Percentiles rank a stretch among this genome's conserved stretches.
Conservation (phyloP, 768 basidiomycete genomes). For the Russula emetica region DNA sequence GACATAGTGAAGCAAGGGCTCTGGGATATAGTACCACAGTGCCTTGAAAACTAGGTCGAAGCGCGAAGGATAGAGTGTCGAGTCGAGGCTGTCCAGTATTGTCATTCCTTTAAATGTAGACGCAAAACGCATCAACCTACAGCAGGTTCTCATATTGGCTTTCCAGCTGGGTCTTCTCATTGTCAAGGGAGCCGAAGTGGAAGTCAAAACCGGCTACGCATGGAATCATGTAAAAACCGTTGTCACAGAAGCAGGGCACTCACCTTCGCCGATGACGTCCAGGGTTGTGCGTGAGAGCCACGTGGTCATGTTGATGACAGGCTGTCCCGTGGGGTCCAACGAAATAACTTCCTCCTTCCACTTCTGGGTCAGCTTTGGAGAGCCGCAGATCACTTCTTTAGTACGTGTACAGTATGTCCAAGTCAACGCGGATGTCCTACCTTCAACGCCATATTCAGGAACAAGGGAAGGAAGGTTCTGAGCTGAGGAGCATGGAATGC, state of each 20-base stretch:
- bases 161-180: constrained; percentile 10
- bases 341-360: constrained; percentile 31
- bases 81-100: constrained; percentile 19
- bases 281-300: constrained; percentile 32
- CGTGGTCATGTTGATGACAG: constrained; percentile 27
- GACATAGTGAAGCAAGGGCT: constrained; percentile 20
- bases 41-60: constrained; percentile 22
- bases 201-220: constrained; percentile 24
- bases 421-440: neutral
- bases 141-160: constrained; percentile 21
- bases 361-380: constrained; percentile 29
- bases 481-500: constrained; percentile 33
- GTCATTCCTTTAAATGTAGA: neutral
- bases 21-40: constrained; percentile 23
- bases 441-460: constrained; percentile 23
- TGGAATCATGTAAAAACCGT: neutral
- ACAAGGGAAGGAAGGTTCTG: constrained; percentile 31
- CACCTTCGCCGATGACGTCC: constrained; percentile 33
- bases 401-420: neutral
- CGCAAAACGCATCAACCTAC: constrained; percentile 5
- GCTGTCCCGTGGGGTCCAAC: neutral
- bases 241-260: neutral
- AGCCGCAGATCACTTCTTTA: neutral
- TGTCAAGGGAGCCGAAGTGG: constrained; percentile 23
- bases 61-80: constrained; percentile 22